These are phyloP conservation scores for Jatropha curcas DNA, from an alignment of 345 rosid species.

Conservation along the genomic window DNA sequence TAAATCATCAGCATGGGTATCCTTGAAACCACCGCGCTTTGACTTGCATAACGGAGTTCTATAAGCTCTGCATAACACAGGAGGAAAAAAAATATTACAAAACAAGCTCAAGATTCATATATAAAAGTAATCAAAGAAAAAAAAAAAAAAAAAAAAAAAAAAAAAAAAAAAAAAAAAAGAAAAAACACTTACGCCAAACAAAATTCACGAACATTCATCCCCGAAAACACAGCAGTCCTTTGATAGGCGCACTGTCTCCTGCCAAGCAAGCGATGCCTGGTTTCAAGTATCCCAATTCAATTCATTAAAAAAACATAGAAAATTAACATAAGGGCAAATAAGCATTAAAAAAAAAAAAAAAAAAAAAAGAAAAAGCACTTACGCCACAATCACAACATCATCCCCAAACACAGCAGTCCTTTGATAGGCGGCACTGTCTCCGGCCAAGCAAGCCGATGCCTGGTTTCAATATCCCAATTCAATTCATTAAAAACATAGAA, in stretches of 20 bases:
- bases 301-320: no score
- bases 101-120: neutral
- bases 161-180: no score
- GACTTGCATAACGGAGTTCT: conserved; percentile 84
- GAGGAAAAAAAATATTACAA: neutral
- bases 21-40: conserved; percentile 89
- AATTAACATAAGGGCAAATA: no score
- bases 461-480: conserved; percentile 13
- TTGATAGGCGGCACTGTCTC: conserved; percentile 90
- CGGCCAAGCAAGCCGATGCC: conserved; percentile 82
- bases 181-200: no score
- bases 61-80: conserved; percentile 51
- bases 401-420: conserved; percentile 75
- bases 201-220: no score
- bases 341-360: neutral
- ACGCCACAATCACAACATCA: conserved; percentile 92
- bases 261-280: no score
- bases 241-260: no score
- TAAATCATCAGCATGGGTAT: conserved; percentile 79
- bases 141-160: neutral
- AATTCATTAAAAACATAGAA: neutral
- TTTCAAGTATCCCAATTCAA: no score
- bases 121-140: neutral
- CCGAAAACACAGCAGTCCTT: no score
- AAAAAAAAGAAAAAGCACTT: conserved; percentile 27